Evolutionary conservation across 805 yeast species (phyloP), one percentile per base, ranked within the genome.

Genomic region (Schwanniomyces vanrijiae): DNA sequence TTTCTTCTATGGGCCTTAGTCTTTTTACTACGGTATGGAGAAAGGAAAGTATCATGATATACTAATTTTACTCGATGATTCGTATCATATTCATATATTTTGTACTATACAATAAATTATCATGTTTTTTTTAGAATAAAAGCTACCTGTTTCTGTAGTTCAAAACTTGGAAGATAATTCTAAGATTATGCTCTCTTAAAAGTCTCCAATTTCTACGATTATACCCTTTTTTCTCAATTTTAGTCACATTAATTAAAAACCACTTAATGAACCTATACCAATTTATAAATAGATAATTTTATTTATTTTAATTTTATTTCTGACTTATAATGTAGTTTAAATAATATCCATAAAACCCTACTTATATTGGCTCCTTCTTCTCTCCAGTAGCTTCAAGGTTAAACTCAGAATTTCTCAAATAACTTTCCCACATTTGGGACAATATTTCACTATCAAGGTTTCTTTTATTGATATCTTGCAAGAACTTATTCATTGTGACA

Each of bases 381-480:
- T 82, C 83, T 1, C 81, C 82, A 1, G 89, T 84, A 14, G 86
- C 78, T 37, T 81, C 80, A 37, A 89, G 61, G 55, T 87, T 86
- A 65, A 83, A 87, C 54, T 83, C 82, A 3, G 86, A 83, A 55
- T 84, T 86, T 35, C 83, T 77, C 49, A 80, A 77, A 59, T 88
- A 89, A 55, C 82, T 85, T 46, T 83, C 87, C 88, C 94, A 87
- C 79, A 89, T 81, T 55, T 83, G 87, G 2, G 90, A 78, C 35
- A 87, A 78, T 28, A 86, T 69, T 51, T 87, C 94, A 4, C 84
- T 75, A 43, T 87, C 83, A 60, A 83, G 77, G 57, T 87, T 87
- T 44, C 80, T 80, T 47, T 77, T 71, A 61, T 85, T 88, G 10
- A 86, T 80, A 43, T 82, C 75, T 43, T 77, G 78, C 28, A 89